These are phyloP conservation scores for Pythium brassicae DNA, from an alignment of 352 stramenopile species.

Conservation along the genomic window DNA sequence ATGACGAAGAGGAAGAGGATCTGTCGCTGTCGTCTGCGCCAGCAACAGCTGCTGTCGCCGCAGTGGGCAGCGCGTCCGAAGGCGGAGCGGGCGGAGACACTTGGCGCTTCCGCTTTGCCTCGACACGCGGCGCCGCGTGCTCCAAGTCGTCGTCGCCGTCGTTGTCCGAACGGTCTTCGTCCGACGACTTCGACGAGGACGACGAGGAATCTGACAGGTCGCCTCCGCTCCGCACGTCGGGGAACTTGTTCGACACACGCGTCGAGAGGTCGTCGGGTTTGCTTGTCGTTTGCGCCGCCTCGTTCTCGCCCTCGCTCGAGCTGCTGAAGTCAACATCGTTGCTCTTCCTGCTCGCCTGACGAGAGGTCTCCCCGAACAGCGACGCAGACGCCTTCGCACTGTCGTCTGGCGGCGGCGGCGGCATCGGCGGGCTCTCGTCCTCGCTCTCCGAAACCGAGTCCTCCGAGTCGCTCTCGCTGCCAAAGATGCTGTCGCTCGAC, in stretches of 20 bases:
- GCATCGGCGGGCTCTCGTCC: constrained; percentile 32
- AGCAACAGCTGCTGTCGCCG: not conserved
- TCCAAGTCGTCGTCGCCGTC: constrained; percentile 20
- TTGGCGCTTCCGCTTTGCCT: constrained; percentile 19
- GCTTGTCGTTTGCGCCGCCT: not conserved
- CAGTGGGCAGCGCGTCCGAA: not conserved
- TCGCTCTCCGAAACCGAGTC: constrained; percentile 39
- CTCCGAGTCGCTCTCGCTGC: constrained; percentile 64
- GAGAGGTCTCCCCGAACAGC: constrained; percentile 10
- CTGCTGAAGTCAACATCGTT: constrained; percentile 51
- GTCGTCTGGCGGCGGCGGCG: constrained; percentile 24
- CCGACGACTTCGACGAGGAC: constrained; percentile 14
- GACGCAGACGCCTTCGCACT: constrained; percentile 16
- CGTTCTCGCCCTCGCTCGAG: constrained; percentile 36
- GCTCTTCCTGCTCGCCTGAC: constrained; percentile 31
- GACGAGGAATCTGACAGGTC: constrained; percentile 25
- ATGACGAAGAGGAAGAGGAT: constrained; percentile 6
- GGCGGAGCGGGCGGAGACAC: not conserved
- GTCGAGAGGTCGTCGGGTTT: not conserved
- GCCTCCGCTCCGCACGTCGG: constrained; percentile 12
- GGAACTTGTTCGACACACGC: constrained; percentile 3
- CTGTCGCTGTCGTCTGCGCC: constrained; percentile 7
- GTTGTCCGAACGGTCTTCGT: not conserved
- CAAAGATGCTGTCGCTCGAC: constrained; percentile 86
- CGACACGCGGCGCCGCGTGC: constrained; percentile 4